Base-by-base conservation (phyloP, 2,329 filamentous ascomycete species). In the Daldinia sp. region DNA sequence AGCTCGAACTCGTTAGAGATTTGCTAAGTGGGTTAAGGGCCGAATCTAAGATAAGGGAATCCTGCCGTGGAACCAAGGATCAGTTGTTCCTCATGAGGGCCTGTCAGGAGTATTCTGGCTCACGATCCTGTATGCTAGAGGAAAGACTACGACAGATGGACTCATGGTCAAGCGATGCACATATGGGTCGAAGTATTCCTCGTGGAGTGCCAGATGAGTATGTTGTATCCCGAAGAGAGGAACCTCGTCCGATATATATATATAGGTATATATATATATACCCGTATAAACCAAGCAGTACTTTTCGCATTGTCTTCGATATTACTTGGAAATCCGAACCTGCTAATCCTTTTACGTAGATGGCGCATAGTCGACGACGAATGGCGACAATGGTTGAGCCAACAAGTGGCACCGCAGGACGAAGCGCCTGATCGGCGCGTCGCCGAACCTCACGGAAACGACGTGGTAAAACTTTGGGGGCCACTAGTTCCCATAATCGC, bases 331-430 rank as follows among this genome's bases (percentile, higher is more conserved):
- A 2, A 23, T n/a, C 6, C 30, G 9, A 5, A 6, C 3, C 37
- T 30, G 27, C 45, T 64, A 27, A 65, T 32, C 9, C 19, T 13
- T 19, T 1, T 7, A 10, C 23, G 19, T 15, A 68, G 65, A 32
- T 75, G 73, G 73, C 50, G 27, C 8, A 39, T 55, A 39, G 64
- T 61, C 8, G 73, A 74, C 35, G 32, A 49, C 1, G 68, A 72
- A 57, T 75, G 73, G 72, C 63, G 58, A 9, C 55, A 32, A 39
- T 74, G 73, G 73, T 53, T 75, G 13, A 51, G 62, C 19, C 68
- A 71, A 13, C 68, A 72, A 57, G 66, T 66, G 1, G 53, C 58
- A 1, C 30, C 35, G 11, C 55, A 59, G 21, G 32, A 49, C 13
- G 43, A 61, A 25, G 39, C 25, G 35, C 13, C 21, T 5, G 37